Evolutionary conservation across 257 asterid genomes (phyloP).

Genomic region (Scutellaria minor): DNA sequence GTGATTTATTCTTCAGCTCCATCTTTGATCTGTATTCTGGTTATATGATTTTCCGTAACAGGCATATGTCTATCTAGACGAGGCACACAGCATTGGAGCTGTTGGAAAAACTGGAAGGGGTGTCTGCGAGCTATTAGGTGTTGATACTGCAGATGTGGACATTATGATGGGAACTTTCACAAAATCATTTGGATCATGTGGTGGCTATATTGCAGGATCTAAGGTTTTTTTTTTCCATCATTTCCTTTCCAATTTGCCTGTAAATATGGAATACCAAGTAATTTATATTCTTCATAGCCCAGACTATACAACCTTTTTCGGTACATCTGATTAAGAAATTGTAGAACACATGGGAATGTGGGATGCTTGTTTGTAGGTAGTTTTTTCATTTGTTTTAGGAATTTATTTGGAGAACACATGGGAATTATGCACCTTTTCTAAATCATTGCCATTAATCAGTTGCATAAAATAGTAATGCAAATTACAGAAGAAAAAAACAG

Average conservation of each 20-base stretch:
- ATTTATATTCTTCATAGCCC: constrained; percentile 21
- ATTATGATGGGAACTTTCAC: constrained; percentile 99
- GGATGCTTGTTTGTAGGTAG: constrained; percentile 11
- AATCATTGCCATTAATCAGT: constrained; percentile 8
- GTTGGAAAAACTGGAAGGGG: constrained; percentile 97
- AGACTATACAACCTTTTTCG: not conserved
- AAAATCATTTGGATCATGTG: constrained; percentile 98
- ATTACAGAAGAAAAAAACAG: constrained; percentile 1
- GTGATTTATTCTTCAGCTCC: not conserved
- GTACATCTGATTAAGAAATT: constrained; percentile 1
- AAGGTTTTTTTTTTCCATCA: constrained; percentile 55
- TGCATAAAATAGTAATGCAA: not conserved
- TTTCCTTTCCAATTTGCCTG: constrained; percentile 27
- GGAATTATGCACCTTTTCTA: not conserved
- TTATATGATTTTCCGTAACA: constrained; percentile 41
- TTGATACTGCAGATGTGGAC: constrained; percentile 93
- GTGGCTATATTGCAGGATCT: constrained; percentile 98
- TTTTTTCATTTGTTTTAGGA: not conserved
- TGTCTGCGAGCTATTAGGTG: constrained; percentile 96
- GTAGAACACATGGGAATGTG: constrained; percentile 12
- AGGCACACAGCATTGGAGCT: constrained; percentile 99
- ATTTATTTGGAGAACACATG: constrained; percentile 2
- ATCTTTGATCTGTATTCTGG: constrained; percentile 10
- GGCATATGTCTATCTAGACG: constrained; percentile 93
- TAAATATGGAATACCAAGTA: constrained; percentile 22